phyloP scores from a whole-genome alignment of 257 asterid species.

The Forsythia viridissima region DNA sequence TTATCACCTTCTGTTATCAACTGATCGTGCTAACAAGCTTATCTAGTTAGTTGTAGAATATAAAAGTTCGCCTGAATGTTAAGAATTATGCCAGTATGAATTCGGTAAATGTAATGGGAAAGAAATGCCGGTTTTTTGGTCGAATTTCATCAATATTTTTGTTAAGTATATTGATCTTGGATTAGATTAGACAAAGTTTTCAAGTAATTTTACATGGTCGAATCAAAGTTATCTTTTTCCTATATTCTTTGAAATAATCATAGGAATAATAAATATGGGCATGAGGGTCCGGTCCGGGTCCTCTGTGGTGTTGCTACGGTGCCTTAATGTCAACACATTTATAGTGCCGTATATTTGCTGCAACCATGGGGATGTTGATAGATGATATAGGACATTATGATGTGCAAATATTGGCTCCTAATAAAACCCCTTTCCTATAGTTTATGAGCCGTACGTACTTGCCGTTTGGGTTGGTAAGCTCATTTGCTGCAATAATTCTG shows the following conservation, averaged over 20 bases:
- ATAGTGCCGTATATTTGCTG: neutral
- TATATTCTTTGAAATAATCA: neutral
- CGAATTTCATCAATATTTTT: neutral
- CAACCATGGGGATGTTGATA: neutral
- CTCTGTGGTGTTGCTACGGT: neutral
- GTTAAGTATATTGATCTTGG: too few species aligned
- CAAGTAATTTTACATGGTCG: neutral
- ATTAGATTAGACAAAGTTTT: too few species aligned
- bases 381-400: neutral
- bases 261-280: neutral
- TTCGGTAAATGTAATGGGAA: neutral
- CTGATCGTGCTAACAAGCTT: constrained; percentile 17
- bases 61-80: neutral
- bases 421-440: neutral
- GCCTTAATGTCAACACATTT: neutral
- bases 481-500: neutral
- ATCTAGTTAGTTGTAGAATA: constrained; percentile 9
- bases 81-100: neutral
- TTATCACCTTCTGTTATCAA: neutral
- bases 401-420: neutral
- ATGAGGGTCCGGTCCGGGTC: neutral
- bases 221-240: neutral
- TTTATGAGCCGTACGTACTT: neutral
- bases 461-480: neutral
- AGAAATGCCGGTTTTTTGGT: neutral